Conservation (phyloP, 768 basidiomycete genomes). For the Antrodiella citrinella region DNA sequence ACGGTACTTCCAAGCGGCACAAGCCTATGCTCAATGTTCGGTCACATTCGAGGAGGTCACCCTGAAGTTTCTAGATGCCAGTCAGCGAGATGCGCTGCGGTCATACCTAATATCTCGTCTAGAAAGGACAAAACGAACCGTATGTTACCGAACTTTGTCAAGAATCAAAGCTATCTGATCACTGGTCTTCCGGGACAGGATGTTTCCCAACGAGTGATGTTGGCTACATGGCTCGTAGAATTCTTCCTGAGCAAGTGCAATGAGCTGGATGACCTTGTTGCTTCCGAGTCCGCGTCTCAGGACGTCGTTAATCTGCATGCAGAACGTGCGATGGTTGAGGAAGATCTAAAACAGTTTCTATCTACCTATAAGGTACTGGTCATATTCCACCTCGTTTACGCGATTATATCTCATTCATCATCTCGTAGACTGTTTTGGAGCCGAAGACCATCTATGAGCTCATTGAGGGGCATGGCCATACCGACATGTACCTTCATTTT, state of each 20-base stretch:
- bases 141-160: too few relatives aligned
- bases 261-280: constrained; percentile 89
- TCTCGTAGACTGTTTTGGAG: constrained; percentile 71
- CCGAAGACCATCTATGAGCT: constrained; percentile 83
- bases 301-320: constrained; percentile 80
- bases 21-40: constrained; percentile 85
- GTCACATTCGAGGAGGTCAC: constrained; percentile 87
- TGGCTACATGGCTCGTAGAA: constrained; percentile 97
- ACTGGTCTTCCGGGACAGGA: constrained; percentile 64
- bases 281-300: constrained; percentile 72
- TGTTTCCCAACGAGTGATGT: constrained; percentile 89
- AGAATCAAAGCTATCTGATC: too few relatives aligned
- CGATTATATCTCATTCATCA: too few relatives aligned
- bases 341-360: constrained; percentile 88
- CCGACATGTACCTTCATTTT: constrained; percentile 87
- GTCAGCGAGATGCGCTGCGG: constrained; percentile 84
- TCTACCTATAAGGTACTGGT: constrained; percentile 84
- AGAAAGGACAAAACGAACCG: constrained; percentile 77
- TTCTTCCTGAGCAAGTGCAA: constrained; percentile 96
- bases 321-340: constrained; percentile 79
- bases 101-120: constrained; percentile 85
- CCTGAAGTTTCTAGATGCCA: constrained; percentile 81
- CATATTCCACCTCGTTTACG: too few relatives aligned
- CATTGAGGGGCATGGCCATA: constrained; percentile 88
- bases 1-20: constrained; percentile 86